These are phyloP conservation scores for Globisporangium camurandrum DNA, from an alignment of 352 stramenopile genomes.

Conservation along the genomic window DNA sequence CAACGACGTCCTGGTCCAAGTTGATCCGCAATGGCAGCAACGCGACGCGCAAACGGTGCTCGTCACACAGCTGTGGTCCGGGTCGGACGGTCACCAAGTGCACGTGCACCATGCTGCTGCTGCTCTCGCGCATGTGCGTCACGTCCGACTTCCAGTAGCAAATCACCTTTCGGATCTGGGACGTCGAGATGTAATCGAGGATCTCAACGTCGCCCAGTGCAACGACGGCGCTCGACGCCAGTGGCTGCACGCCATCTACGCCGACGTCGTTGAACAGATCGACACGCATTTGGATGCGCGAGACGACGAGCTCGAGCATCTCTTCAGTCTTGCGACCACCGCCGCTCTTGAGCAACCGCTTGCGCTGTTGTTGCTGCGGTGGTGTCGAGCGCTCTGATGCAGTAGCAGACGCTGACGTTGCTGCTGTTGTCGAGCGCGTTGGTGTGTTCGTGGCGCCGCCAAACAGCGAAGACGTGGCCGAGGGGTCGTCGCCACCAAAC, in stretches of 20 bases:
- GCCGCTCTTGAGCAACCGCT: slow-evolving; percentile 58
- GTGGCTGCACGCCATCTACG: slow-evolving; percentile 50
- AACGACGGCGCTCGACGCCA: slow-evolving; percentile 70
- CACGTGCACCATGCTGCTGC: slow-evolving; percentile 77
- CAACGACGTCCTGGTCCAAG: slow-evolving; percentile 82
- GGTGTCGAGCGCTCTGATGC: no score
- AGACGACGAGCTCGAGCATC: slow-evolving; percentile 81
- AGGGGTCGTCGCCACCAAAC: slow-evolving; percentile 32
- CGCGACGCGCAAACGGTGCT: slow-evolving; percentile 72
- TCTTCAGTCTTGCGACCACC: slow-evolving; percentile 78
- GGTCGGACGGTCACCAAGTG: slow-evolving; percentile 77
- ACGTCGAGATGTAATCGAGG: slow-evolving; percentile 86
- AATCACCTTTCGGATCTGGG: slow-evolving; percentile 85
- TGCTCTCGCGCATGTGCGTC: slow-evolving; percentile 72
- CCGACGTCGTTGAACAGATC: slow-evolving; percentile 74
- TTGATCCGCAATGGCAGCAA: slow-evolving; percentile 79
- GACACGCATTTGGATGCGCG: slow-evolving; percentile 74
- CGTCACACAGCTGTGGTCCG: slow-evolving; percentile 67
- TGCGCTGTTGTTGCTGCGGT: no score
- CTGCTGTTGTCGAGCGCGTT: slow-evolving; percentile 12
- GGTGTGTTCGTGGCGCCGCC: slow-evolving; percentile 26
- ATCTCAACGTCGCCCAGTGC: slow-evolving; percentile 78
- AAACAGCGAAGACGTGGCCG: slow-evolving; percentile 27
- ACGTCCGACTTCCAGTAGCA: slow-evolving; percentile 88
- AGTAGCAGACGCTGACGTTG: slow-evolving; percentile 6